Evolutionary conservation across 306 rosid species (phyloP).

Genomic region (Cicer yamashitae): DNA sequence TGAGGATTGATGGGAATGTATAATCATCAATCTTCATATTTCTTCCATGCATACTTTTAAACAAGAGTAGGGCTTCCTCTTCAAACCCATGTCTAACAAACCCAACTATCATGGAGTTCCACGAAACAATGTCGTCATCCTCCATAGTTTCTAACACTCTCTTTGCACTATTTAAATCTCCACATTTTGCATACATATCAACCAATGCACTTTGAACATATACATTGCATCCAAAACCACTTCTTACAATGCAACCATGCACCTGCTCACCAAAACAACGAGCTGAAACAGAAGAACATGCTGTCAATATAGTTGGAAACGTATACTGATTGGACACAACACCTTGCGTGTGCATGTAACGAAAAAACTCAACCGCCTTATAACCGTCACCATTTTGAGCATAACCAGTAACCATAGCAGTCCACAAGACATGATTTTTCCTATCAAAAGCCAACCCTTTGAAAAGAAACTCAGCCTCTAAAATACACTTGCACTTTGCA

Average conservation of each 20-base stretch:
- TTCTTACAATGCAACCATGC: conserved; percentile 66
- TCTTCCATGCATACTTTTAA: conserved; percentile 71
- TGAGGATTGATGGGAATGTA: conserved; percentile 84
- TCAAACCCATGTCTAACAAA: conserved; percentile 69
- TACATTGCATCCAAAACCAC: conserved; percentile 73
- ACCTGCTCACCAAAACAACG: conserved; percentile 77
- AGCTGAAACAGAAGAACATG: conserved; percentile 64
- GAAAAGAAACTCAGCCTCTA: conserved; percentile 73
- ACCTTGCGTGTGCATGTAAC: conserved; percentile 59
- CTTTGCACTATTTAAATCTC: conserved; percentile 63
- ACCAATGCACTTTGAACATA: conserved; percentile 87
- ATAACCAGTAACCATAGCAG: conserved; percentile 92
- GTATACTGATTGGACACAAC: conserved; percentile 79
- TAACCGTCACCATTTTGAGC: conserved; percentile 72
- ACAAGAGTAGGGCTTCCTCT: conserved; percentile 69
- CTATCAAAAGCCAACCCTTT: conserved; percentile 49
- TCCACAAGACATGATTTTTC: conserved; percentile 77
- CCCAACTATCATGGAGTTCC: conserved; percentile 93
- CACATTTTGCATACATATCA: conserved; percentile 87
- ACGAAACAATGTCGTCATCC: conserved; percentile 71
- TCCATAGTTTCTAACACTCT: conserved; percentile 66
- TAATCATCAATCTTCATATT: conserved; percentile 74
- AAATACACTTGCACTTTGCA: conserved; percentile 72
- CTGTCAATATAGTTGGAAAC: conserved; percentile 83
- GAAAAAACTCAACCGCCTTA: conserved; percentile 72